Conservation (phyloP, 2,329 filamentous ascomycete genomes). For the Alternaria sp. region DNA sequence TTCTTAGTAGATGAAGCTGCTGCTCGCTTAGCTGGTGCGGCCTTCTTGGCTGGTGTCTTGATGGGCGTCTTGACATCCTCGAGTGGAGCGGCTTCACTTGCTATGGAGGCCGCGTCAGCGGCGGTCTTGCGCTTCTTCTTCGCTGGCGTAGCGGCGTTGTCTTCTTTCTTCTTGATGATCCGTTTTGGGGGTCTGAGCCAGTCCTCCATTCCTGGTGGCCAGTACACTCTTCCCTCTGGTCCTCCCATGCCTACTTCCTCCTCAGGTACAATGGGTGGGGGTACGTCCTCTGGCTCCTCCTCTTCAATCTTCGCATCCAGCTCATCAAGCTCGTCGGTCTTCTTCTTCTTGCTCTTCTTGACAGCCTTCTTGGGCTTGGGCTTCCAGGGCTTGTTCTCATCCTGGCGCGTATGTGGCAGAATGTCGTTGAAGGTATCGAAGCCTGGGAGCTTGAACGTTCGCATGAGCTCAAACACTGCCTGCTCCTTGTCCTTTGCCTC, state of each 20-base stretch:
- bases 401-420: slow-evolving; percentile 75
- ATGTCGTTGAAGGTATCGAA: slow-evolving; percentile 78
- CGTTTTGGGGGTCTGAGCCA: slow-evolving; percentile 85
- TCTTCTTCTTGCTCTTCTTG: slow-evolving; percentile 55
- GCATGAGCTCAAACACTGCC: slow-evolving; percentile 93
- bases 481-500: slow-evolving; percentile 99
- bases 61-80: slow-evolving; percentile 44
- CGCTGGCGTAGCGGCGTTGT: slow-evolving; percentile 34
- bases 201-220: slow-evolving; percentile 88
- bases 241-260: slow-evolving; percentile 88
- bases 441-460: slow-evolving; percentile 81
- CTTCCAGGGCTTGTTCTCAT: slow-evolving; percentile 68
- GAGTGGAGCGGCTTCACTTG: slow-evolving; percentile 36
- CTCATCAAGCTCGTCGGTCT: slow-evolving; percentile 45
- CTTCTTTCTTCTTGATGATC: slow-evolving; percentile 63
- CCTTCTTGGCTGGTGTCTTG: slow-evolving; percentile 49
- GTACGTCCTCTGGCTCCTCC: slow-evolving; percentile 43
- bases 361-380: slow-evolving; percentile 49
- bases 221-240: slow-evolving; percentile 80
- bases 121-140: slow-evolving; percentile 43
- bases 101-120: slow-evolving; percentile 30
- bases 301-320: slow-evolving; percentile 53
- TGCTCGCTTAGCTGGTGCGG: slow-evolving; percentile 26
- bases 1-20: slow-evolving; percentile 43
- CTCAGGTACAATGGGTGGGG: slow-evolving; percentile 58